phyloP scores from a whole-genome alignment of 2,329 filamentous ascomycete genomes.

The Lizonia empirigonia region DNA sequence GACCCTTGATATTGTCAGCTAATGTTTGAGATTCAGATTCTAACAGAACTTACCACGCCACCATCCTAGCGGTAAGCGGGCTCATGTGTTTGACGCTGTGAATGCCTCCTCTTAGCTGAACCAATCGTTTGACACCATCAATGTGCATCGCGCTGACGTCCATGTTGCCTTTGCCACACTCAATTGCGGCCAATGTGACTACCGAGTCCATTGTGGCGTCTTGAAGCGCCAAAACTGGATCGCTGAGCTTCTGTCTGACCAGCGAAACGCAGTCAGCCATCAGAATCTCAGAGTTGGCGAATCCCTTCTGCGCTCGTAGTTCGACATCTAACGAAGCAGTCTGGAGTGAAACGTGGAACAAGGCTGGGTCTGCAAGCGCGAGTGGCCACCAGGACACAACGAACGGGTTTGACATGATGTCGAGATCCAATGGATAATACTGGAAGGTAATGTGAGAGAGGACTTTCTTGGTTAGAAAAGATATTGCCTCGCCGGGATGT shows the following conservation, averaged over 20 bases:
- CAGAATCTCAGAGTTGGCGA: constrained; percentile 59
- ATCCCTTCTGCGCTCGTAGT: constrained; percentile 58
- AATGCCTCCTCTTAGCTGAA: constrained; percentile 59
- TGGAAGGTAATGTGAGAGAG: constrained; percentile 64
- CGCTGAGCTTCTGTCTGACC: constrained; percentile 57
- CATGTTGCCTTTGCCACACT: constrained; percentile 62
- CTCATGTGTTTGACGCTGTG: constrained; percentile 55
- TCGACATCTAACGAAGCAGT: constrained; percentile 64
- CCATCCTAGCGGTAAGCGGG: constrained; percentile 62
- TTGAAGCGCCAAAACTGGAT: constrained; percentile 55
- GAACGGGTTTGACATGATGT: constrained; percentile 61
- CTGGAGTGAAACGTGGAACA: constrained; percentile 65
- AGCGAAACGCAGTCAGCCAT: constrained; percentile 64
- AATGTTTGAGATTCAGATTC: not conserved
- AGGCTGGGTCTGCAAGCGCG: constrained; percentile 60
- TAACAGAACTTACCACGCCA: constrained; percentile 55
- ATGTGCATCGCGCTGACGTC: constrained; percentile 56
- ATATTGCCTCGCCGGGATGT: not conserved
- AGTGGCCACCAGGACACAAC: constrained; percentile 66
- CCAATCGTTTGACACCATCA: constrained; percentile 57
- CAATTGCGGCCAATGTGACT: constrained; percentile 63
- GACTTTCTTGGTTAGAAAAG: constrained; percentile 48
- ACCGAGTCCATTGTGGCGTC: constrained; percentile 64
- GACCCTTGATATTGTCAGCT: constrained; percentile 53
- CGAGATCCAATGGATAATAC: constrained; percentile 64